Conservation (phyloP, 352 stramenopile genomes). For the Phytophthora palmivora region DNA sequence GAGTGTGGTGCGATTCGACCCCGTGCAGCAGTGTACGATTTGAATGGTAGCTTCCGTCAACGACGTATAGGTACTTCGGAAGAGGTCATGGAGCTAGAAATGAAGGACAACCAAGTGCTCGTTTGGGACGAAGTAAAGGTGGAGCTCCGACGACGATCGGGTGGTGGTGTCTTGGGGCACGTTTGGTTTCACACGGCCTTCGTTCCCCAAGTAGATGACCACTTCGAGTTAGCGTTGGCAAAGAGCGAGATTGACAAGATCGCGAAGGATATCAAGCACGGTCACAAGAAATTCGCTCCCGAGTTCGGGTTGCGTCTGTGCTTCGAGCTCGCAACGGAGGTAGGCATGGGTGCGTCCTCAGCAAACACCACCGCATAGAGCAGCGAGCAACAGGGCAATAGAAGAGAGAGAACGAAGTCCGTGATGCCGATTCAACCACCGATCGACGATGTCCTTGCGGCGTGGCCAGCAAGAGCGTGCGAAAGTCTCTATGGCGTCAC, state of each 20-base stretch:
- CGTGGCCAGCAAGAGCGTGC: conserved; percentile 8
- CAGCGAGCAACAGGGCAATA: not conserved
- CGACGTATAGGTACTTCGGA: conserved; percentile 6
- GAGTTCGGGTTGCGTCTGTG: conserved; percentile 57
- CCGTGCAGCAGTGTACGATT: conserved; percentile 32
- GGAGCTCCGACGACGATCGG: conserved; percentile 49
- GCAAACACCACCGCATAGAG: conserved; percentile 11
- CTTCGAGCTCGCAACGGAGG: conserved; percentile 49
- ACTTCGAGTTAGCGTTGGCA: conserved; percentile 45
- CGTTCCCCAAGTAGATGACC: conserved; percentile 30
- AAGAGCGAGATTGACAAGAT: conserved; percentile 81
- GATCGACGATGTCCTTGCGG: conserved; percentile 1
- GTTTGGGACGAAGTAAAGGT: conserved; percentile 76
- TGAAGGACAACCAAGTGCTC: conserved; percentile 51
- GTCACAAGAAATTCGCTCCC: conserved; percentile 66
- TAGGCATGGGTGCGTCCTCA: conserved; percentile 30
- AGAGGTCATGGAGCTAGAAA: conserved; percentile 43
- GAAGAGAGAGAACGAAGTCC: conserved; percentile 2
- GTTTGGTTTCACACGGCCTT: conserved; percentile 88
- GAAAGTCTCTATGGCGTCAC: conserved; percentile 10
- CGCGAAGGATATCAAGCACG: conserved; percentile 72
- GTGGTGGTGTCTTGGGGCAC: conserved; percentile 53
- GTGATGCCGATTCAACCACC: conserved; percentile 13
- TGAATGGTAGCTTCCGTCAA: conserved; percentile 29
- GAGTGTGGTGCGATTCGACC: conserved; percentile 49